Conservation (phyloP, 176 grass and related monocot genomes). For the Oryza nivara region DNA sequence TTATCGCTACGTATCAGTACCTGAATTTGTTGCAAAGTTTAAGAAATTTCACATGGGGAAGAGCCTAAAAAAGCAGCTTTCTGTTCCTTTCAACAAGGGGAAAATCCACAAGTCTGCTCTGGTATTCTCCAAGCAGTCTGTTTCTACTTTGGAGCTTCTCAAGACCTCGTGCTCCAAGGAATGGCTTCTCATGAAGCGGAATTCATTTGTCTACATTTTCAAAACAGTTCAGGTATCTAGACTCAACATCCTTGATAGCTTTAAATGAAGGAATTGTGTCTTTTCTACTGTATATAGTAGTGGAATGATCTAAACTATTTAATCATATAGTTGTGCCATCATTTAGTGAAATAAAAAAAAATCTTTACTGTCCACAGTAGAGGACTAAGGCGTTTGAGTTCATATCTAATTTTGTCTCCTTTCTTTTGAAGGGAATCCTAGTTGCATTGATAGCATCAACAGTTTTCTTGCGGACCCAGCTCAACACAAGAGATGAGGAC, state of each 20-base stretch:
- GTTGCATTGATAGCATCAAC: slow-evolving; percentile 68
- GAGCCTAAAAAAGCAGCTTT: slow-evolving; percentile 65
- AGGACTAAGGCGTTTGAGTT: slow-evolving; percentile 24
- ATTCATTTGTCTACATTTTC: slow-evolving; percentile 88
- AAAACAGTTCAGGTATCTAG: slow-evolving; percentile 79
- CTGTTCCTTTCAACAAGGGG: slow-evolving; percentile 71
- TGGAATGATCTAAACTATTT: neutral
- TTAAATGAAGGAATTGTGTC: neutral
- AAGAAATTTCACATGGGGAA: slow-evolving; percentile 71
- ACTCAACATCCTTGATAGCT: slow-evolving; percentile 9
- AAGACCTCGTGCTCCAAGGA: slow-evolving; percentile 81
- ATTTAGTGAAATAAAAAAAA: slow-evolving; percentile 9
- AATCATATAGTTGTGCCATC: neutral
- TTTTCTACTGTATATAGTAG: neutral
- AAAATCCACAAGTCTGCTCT: slow-evolving; percentile 81
- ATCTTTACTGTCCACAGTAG: neutral
- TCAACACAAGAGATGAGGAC: slow-evolving; percentile 57
- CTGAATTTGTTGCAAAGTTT: slow-evolving; percentile 66
- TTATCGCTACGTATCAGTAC: slow-evolving; percentile 66
- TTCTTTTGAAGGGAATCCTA: slow-evolving; percentile 56
- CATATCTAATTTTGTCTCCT: slow-evolving; percentile 29
- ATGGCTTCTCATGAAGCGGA: slow-evolving; percentile 94
- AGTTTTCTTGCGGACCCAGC: slow-evolving; percentile 67
- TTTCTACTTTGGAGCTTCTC: slow-evolving; percentile 73
- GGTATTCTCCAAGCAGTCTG: slow-evolving; percentile 65